Evolutionary conservation across 257 asterid genomes (phyloP), one percentile per base, ranked within the genome.

Genomic region (Ilex aquifolium): DNA sequence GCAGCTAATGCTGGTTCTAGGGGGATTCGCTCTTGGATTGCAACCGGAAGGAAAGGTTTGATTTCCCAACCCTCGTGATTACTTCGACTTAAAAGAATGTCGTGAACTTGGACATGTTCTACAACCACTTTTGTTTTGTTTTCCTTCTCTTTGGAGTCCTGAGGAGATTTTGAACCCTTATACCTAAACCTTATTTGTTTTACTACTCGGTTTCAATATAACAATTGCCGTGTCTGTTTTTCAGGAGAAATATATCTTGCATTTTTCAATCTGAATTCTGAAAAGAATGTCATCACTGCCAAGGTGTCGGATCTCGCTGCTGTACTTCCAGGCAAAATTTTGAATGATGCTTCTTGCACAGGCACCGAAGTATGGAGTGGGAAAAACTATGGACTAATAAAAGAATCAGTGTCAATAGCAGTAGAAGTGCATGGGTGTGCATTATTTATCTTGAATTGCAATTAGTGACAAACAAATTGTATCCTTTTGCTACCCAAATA

Each of bases 201-300:
- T 46, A 10, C 52, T 12, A 46, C 14, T 46, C 15, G n/a, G 3
- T 10, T 53, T 53, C 57, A 65, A 9, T 50, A 11, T 62, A 8
- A 62, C n/a, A 32, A 14, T 32, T 48, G 39, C 14, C 17, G 61
- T 56, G 13, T 69, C 31, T 42, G 61, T 64, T 31, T 13, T 65
- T 59, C 82, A 89, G 97, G 96, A 62, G 87, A 89, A 74, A 76
- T 82, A 61, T 92, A 87, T 30, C 79, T 85, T n/a, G 94, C 96
- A 0, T 79, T 89, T 59, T 92, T 87, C 86, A 92, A 92, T 66
- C 69, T 89, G 83, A 77, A 77, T 57, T 12, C 67, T 2, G 68
- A 59, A 56, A 76, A 67, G 62, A 74, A 80, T 3, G 65, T 49
- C 5, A 56, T 89, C 58, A 77, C 90, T 12, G 50, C 83, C 66